A percentile compares a stretch with the other conserved stretches of the same genome.
Evolutionary conservation across 2,329 filamentous ascomycete species (phyloP).

Genomic region (Aquanectria penicillioides): DNA sequence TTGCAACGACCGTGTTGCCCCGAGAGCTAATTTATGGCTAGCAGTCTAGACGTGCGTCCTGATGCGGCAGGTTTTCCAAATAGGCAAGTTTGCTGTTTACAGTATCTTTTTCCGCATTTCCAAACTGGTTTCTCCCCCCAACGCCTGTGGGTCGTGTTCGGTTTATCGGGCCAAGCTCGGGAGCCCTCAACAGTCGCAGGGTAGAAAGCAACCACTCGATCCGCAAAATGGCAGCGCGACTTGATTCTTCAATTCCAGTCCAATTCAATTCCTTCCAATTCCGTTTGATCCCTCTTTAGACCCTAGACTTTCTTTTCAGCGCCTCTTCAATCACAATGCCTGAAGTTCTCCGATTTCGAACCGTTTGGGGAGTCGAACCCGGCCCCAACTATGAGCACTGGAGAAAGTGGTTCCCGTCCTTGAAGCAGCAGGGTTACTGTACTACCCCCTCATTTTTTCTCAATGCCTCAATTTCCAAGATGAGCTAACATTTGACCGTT

Average conservation of each 20-base stretch:
- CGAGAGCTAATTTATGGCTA: neutral
- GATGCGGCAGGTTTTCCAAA: slow-evolving; percentile 7
- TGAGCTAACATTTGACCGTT: too few relatives aligned
- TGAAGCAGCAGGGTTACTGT: slow-evolving; percentile 29
- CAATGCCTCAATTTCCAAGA: too few relatives aligned
- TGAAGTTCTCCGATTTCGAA: slow-evolving; percentile 23
- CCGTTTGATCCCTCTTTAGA: neutral
- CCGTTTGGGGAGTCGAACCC: slow-evolving; percentile 19
- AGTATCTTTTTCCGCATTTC: slow-evolving; percentile 14
- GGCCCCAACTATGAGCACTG: slow-evolving; percentile 22
- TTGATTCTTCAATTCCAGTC: slow-evolving; percentile 2
- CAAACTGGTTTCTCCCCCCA: neutral
- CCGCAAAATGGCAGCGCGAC: neutral
- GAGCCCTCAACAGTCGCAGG: neutral
- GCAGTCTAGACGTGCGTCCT: neutral
- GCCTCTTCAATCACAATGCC: neutral
- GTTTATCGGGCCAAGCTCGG: slow-evolving; percentile 6
- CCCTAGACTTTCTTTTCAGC: neutral
- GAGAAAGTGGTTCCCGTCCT: slow-evolving; percentile 21
- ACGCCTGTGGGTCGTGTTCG: neutral
- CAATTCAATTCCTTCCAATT: neutral
- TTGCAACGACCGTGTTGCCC: neutral
- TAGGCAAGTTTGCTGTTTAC: slow-evolving; percentile 20
- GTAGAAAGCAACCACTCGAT: slow-evolving; percentile 8
- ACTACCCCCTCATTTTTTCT: neutral